These are phyloP conservation scores for Sphagnum contortum DNA, from an alignment of 225 moss, liverwort and hornwort species.

Conservation along the genomic window DNA sequence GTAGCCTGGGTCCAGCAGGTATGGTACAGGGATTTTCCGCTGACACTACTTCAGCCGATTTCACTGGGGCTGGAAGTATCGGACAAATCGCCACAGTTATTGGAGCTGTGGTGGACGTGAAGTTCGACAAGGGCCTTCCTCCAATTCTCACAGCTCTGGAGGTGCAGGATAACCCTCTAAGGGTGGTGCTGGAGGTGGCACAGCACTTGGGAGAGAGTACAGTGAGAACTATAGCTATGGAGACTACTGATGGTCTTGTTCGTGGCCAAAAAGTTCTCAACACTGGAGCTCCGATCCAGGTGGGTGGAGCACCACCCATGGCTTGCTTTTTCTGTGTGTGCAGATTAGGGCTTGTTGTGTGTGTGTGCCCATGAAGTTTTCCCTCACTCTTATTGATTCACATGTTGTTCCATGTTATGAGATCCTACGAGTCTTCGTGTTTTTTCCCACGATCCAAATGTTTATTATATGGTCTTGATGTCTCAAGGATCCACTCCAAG, in stretches of 20 bases:
- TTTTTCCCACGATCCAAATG: too few relatives aligned
- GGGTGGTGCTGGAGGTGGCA: conserved; percentile 88
- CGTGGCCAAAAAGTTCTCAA: conserved; percentile 92
- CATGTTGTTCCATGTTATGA: too few relatives aligned
- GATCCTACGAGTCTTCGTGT: background rate
- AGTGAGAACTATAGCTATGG: conserved; percentile 95
- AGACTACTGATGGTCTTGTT: conserved; percentile 84
- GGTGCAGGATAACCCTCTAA: conserved; percentile 72
- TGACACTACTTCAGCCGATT: conserved; percentile 40
- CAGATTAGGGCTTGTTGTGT: background rate
- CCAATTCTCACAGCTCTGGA: conserved; percentile 82
- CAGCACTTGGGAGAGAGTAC: conserved; percentile 89
- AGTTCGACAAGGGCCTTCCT: conserved; percentile 61
- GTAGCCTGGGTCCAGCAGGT: conserved; percentile 14
- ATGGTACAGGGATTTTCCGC: conserved; percentile 29
- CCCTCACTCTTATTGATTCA: too few relatives aligned
- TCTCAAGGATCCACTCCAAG: too few relatives aligned
- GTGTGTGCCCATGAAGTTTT: too few relatives aligned
- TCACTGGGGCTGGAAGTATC: conserved; percentile 64
- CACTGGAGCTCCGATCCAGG: conserved; percentile 86
- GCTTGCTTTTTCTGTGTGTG: too few relatives aligned
- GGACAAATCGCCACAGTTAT: conserved; percentile 72
- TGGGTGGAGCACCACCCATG: conserved; percentile 3
- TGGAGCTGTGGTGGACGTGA: conserved; percentile 92
- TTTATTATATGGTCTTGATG: too few relatives aligned